Evolutionary conservation across 2,329 filamentous ascomycete genomes (phyloP).

Genomic region (Monosporascus cannonballus): DNA sequence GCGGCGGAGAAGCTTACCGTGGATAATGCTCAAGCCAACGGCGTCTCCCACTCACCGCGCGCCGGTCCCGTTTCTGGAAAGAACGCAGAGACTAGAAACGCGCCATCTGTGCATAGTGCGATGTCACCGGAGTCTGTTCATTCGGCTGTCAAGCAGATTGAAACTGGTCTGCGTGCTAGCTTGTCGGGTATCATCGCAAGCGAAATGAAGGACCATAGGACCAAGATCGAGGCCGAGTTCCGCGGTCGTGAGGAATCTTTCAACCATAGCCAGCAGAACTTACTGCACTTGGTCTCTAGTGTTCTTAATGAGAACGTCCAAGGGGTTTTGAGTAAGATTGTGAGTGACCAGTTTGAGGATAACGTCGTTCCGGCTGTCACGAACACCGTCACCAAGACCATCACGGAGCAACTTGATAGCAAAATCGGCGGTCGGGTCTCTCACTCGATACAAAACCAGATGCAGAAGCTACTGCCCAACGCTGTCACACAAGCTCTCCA

Average conservation of each 20-base stretch:
- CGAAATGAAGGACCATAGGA: slow-evolving; percentile 54
- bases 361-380: slow-evolving; percentile 71
- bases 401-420: slow-evolving; percentile 66
- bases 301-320: slow-evolving; percentile 59
- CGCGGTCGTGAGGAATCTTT: slow-evolving; percentile 45
- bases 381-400: slow-evolving; percentile 57
- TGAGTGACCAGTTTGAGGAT: slow-evolving; percentile 68
- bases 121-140: slow-evolving; percentile 41
- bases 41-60: slow-evolving; percentile 29
- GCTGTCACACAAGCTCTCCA: slow-evolving; percentile 63
- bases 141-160: slow-evolving; percentile 47
- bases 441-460: slow-evolving; percentile 63
- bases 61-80: slow-evolving; percentile 27
- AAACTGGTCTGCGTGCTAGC: slow-evolving; percentile 42
- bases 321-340: slow-evolving; percentile 69
- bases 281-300: slow-evolving; percentile 52
- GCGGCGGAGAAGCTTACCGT: slow-evolving; percentile 36
- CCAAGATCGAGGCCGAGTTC: slow-evolving; percentile 60
- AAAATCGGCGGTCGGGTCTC: slow-evolving; percentile 62
- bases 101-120: slow-evolving; percentile 15
- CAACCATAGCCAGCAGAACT: slow-evolving; percentile 45
- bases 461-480: slow-evolving; percentile 64
- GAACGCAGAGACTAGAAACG: slow-evolving; percentile 21
- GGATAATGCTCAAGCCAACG: slow-evolving; percentile 35
- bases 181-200: slow-evolving; percentile 40